phyloP scores from a whole-genome alignment of 2,329 filamentous ascomycete genomes.

The Fulvia fulva region DNA sequence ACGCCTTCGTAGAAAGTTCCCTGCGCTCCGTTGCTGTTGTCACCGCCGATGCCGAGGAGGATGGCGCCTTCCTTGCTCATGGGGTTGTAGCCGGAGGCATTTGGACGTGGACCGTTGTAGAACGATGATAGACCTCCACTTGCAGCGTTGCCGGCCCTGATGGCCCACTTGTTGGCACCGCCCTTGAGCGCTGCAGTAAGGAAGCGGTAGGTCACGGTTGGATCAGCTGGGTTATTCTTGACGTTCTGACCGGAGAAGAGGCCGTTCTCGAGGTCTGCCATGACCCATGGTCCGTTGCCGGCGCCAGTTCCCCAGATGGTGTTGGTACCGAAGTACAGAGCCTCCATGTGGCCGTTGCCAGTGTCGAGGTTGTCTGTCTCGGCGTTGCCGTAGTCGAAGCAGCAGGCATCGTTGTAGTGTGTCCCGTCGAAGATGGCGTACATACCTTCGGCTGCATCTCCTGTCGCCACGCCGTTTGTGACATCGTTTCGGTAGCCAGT shows the following conservation, averaged over 20 bases:
- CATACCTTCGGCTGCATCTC: constrained; percentile 56
- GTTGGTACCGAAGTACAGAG: constrained; percentile 60
- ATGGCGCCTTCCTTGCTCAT: constrained; percentile 65
- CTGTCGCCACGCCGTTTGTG: constrained; percentile 50
- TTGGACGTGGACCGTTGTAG: constrained; percentile 56
- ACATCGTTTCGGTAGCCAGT: constrained; percentile 61
- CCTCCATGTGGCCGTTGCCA: constrained; percentile 65
- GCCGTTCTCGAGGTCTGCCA: constrained; percentile 66
- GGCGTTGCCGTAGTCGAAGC: constrained; percentile 45
- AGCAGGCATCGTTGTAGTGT: constrained; percentile 56
- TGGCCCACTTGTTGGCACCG: constrained; percentile 52
- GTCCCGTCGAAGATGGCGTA: constrained; percentile 59
- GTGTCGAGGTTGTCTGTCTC: constrained; percentile 42
- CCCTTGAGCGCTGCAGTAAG: constrained; percentile 58
- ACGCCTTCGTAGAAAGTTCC: constrained; percentile 57
- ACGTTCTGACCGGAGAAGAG: constrained; percentile 55
- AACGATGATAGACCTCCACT: constrained; percentile 55
- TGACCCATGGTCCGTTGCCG: constrained; percentile 62
- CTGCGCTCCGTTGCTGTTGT: constrained; percentile 57
- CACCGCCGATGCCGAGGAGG: constrained; percentile 67
- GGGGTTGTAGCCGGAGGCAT: constrained; percentile 49
- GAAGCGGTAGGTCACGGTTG: constrained; percentile 54
- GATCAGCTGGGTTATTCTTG: constrained; percentile 49
- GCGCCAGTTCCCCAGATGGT: constrained; percentile 55
- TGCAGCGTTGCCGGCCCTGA: constrained; percentile 55